Evolutionary conservation across 192 early-diverging fungal species (phyloP).

Genomic region (Coemansia sp.): DNA sequence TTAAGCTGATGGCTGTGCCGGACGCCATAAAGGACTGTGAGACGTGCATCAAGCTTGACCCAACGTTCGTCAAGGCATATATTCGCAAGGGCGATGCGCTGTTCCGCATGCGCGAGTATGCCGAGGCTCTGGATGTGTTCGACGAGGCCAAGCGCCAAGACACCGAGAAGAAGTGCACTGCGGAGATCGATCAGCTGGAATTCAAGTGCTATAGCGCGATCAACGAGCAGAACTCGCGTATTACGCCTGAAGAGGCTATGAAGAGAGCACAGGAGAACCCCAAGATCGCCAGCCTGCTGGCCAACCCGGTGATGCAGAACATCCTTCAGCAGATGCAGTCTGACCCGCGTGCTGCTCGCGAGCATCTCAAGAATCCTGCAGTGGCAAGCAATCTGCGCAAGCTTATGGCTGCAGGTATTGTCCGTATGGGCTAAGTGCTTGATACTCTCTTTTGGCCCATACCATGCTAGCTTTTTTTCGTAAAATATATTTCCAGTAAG

Average conservation of each 20-base stretch:
- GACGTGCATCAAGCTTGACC: constrained; percentile 79
- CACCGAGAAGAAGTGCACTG: constrained; percentile 75
- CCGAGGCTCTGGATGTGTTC: constrained; percentile 77
- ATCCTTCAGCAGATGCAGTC: constrained; percentile 97
- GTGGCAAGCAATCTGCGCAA: constrained; percentile 94
- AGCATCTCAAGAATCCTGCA: constrained; percentile 94
- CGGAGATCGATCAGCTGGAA: constrained; percentile 81
- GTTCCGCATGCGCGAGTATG: constrained; percentile 85
- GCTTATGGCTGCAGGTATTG: constrained; percentile 85
- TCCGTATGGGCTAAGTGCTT: constrained; percentile 62
- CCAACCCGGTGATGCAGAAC: constrained; percentile 93
- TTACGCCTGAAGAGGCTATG: constrained; percentile 72
- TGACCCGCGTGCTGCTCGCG: constrained; percentile 86
- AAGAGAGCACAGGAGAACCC: constrained; percentile 89
- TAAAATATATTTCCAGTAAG: too few relatives aligned
- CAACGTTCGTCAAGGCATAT: constrained; percentile 90
- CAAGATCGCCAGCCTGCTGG: constrained; percentile 81
- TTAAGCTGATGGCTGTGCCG: constrained; percentile 87
- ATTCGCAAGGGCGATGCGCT: constrained; percentile 92
- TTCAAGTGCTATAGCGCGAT: constrained; percentile 79
- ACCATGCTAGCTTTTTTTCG: too few relatives aligned
- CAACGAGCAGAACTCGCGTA: constrained; percentile 54
- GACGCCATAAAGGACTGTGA: constrained; percentile 97
- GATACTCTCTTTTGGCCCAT: too few relatives aligned
- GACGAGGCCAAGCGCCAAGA: constrained; percentile 76